phyloP scores from a whole-genome alignment of 176 grass and related monocot genomes.

The Phoenix dactylifera region DNA sequence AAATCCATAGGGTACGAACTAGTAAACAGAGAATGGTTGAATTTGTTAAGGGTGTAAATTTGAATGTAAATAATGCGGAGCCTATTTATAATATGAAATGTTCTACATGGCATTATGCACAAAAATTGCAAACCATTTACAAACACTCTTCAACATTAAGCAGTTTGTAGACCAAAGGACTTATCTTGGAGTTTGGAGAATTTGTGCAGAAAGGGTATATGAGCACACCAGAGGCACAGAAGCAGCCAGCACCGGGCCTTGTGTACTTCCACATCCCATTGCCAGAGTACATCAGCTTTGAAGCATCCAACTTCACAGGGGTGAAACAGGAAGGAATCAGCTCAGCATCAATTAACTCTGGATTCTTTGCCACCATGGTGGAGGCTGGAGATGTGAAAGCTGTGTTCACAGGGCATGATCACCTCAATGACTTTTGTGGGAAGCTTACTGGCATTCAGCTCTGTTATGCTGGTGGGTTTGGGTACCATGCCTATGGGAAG shows the following conservation, averaged over 20 bases:
- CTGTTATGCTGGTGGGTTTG: conserved; percentile 92
- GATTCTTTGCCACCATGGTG: conserved; percentile 81
- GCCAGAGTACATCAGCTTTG: conserved; percentile 68
- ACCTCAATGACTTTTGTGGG: conserved; percentile 81
- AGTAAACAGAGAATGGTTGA: too few relatives aligned
- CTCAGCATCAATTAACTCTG: conserved; percentile 77
- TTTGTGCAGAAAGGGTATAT: conserved; percentile 47
- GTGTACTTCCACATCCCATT: conserved; percentile 94
- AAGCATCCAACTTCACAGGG: conserved; percentile 58
- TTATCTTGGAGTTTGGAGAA: background rate
- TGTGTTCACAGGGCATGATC: conserved; percentile 81
- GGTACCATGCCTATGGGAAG: conserved; percentile 93
- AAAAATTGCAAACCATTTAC: too few relatives aligned
- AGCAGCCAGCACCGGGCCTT: conserved; percentile 64
- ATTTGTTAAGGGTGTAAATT: too few relatives aligned
- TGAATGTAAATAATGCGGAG: too few relatives aligned
- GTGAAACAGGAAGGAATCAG: conserved; percentile 82
- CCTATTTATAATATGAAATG: too few relatives aligned
- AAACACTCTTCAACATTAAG: too few relatives aligned
- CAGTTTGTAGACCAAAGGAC: too few relatives aligned
- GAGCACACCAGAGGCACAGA: conserved; percentile 34
- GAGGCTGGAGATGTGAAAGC: conserved; percentile 86
- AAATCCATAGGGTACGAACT: too few relatives aligned
- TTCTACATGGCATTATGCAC: too few relatives aligned
- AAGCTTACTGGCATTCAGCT: conserved; percentile 64